A percentile compares a stretch with the other conserved stretches of the same genome.
Evolutionary conservation across 257 asterid genomes (phyloP).

Genomic region (Jacaranda mimosifolia): DNA sequence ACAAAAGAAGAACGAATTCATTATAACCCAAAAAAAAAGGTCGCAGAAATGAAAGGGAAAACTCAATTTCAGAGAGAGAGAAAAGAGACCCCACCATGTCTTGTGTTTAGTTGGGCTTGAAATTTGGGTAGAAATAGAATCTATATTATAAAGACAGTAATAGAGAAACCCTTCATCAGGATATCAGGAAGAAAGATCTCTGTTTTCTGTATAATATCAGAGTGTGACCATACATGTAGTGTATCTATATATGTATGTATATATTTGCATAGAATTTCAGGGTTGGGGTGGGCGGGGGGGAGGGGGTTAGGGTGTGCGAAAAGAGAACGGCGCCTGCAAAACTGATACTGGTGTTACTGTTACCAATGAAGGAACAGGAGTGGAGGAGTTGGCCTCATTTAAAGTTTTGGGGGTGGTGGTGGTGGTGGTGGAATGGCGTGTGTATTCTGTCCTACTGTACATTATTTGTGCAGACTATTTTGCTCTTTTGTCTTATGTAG

Average conservation of each 20-base stretch:
- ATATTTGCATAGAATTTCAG: background rate
- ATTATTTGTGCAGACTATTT: constrained; percentile 10
- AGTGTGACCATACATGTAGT: constrained; percentile 2
- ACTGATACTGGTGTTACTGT: constrained; percentile 55
- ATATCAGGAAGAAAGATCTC: constrained; percentile 39
- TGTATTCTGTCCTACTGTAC: background rate
- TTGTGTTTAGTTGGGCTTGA: constrained; percentile 15
- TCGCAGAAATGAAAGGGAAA: background rate
- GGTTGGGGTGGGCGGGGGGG: background rate
- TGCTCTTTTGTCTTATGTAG: background rate
- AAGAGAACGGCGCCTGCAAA: constrained; percentile 87
- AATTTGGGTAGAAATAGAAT: constrained; percentile 5
- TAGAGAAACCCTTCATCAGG: constrained; percentile 31
- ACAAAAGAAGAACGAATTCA: constrained; percentile 1
- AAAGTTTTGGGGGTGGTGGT: constrained; percentile 36
- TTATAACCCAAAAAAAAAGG: background rate
- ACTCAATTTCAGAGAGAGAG: background rate
- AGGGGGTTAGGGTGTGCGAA: constrained; percentile 39
- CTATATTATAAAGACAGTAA: constrained; percentile 11
- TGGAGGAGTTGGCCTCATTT: constrained; percentile 44
- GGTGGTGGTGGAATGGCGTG: constrained; percentile 17
- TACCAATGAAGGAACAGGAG: constrained; percentile 57
- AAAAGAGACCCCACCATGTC: constrained; percentile 55
- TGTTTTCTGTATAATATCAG: background rate
- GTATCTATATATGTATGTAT: background rate